Conservation (phyloP, 2,329 filamentous ascomycete species). For the Penicillium sp. region DNA sequence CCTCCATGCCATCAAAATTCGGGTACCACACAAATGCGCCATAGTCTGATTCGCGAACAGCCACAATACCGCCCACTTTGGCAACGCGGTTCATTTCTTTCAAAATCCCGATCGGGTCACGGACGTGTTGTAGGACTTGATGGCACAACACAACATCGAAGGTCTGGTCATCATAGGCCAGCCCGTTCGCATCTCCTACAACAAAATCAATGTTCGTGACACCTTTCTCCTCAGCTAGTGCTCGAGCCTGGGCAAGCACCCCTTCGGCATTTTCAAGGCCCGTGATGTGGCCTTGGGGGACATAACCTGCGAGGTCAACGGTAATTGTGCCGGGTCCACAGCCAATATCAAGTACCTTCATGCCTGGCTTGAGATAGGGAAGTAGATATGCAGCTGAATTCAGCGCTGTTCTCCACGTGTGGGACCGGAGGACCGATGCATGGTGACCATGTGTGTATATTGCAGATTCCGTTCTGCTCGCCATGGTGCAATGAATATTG, state of each 20-base stretch:
- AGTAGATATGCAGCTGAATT: slow-evolving; percentile 41
- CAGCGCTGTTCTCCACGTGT: slow-evolving; percentile 31
- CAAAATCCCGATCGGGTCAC: slow-evolving; percentile 48
- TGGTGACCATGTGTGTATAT: slow-evolving; percentile 39
- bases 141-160: slow-evolving; percentile 61
- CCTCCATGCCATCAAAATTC: slow-evolving; percentile 21
- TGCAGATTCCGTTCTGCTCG: slow-evolving; percentile 8
- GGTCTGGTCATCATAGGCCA: slow-evolving; percentile 38
- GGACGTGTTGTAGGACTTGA: slow-evolving; percentile 56
- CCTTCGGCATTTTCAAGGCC: slow-evolving; percentile 36
- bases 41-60: slow-evolving; percentile 38
- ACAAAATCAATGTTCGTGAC: slow-evolving; percentile 34
- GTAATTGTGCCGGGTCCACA: slow-evolving; percentile 46
- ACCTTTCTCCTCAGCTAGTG: slow-evolving; percentile 24
- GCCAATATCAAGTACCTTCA: slow-evolving; percentile 43
- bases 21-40: slow-evolving; percentile 32
- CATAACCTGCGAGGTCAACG: slow-evolving; percentile 34
- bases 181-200: slow-evolving; percentile 39
- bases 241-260: slow-evolving; percentile 32
- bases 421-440: slow-evolving; percentile 31
- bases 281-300: slow-evolving; percentile 35
- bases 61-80: slow-evolving; percentile 52
- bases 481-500: neutral
- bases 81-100: slow-evolving; percentile 54
- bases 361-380: slow-evolving; percentile 30